Base-by-base conservation (phyloP, 768 basidiomycete genomes). In the Mycena galericulata region DNA sequence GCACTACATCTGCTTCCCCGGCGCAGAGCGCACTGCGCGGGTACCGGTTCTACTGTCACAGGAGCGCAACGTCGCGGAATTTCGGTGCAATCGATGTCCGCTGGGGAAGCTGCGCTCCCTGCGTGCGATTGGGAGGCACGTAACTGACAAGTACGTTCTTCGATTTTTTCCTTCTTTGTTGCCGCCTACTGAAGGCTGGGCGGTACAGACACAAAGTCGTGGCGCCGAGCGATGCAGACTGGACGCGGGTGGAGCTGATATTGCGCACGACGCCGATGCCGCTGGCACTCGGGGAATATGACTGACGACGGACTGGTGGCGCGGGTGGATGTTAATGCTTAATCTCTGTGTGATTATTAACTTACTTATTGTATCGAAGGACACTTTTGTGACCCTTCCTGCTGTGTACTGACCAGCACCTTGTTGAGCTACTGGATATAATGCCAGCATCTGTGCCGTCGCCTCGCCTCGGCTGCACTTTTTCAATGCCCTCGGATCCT, bases 1-100 rank as follows among this genome's bases (percentile, higher is more conserved):
- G 36, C 59, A 70, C 45, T 66, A 54, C 41, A 22, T 70, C 27
- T 51, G 58, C 64, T 55, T 61, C 12, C 43, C 27, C 1, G 64
- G 64, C 40, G 15, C 49, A 18, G 69, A 70, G 59, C 58, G 69
- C 27, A 66, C 64, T 11, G 55, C 64, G n/a, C 69, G 69, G 32
- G 30, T 58, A 10, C 62, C 50, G 6, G 69, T 30, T 15, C 57
- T 70, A 1, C 46, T 66, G 10, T 58, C 69, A 32, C 64, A 56
- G 54, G 69, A 45, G 38, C 24, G 26, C 30, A 2, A 55, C 45
- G 50, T 62, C 22, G 22, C 34, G 4, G 60, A 70, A 36, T 29
- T 57, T 7, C 64, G 64, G 8, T 70, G 69, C 32, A 60, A 43
- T 4, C 55, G 40, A 14, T 70, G 69, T n/a, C 27, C 54, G 12